Evolutionary conservation across 1,139 yeast species (phyloP), one percentile per base, ranked within the genome.

Genomic region (Sugiyamaella paludigena): DNA sequence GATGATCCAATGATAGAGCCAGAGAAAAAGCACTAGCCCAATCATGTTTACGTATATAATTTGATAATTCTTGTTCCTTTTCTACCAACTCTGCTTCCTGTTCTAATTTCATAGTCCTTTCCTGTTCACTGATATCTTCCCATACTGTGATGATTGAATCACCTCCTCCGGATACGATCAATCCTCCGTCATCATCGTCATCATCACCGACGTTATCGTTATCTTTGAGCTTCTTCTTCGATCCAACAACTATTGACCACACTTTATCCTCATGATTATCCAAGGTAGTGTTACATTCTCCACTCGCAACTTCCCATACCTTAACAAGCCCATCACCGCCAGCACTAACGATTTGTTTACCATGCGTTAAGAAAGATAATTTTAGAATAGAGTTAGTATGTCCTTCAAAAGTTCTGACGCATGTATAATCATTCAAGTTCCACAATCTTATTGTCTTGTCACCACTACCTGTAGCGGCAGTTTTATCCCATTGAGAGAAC

Each of bases 291-390:
- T 84, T 69, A 61, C 87, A 80, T 62, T 92, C 98, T 33, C 89
- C 95, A 3, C 81, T 70, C 9, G 48, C 40, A 48, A 76, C 68
- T 60, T 88, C 95, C 99, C 99, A 92, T 4, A 92, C 72, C 66
- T 92, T 92, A 49, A 92, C 78, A 48, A 92, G 77, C 0, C 98
- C 98, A 68, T 92, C 98, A 15, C 98, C 98, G 39, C 97, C 98
- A 15, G 89, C 81, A 43, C 91, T 82, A 30, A 87, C 80, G 13
- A 91, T 64, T 64, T 86, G 95, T 47, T 79, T 78, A 56, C 83
- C 82, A 47, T 75, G 73, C 55, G 83, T 81, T 54, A 86, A 74
- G 62, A 87, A 87, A 36, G 78, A 75, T 39, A 84, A 84, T 69
- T 95, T 78, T 68, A 91, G 92, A 5, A 92, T 91, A 0, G 97